Base-by-base conservation (phyloP, 305 asterid genomes). In the Coffea humblotiana region DNA sequence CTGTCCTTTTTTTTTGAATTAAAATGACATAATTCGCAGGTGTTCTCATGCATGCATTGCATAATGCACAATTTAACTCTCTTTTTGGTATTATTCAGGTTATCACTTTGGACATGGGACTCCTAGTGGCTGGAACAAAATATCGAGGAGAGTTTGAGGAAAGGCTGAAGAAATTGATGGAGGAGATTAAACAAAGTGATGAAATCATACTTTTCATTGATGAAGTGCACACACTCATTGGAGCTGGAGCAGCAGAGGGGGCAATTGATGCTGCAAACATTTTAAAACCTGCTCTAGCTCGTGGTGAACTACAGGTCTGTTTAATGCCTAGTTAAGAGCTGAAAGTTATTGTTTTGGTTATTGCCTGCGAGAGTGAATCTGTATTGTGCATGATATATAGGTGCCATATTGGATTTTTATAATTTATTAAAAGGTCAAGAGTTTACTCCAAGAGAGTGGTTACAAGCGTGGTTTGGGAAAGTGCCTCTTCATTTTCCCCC, bases 221-320 rank as follows among this genome's bases (percentile, higher is more conserved):
- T 85, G 99, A 96, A 88, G 98, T 96, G 81, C 99, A 94, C 88
- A 96, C 99, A 8, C 90, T 96, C 86, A 92, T 96, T 83, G 99
- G 99, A 75, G 99, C 98, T 10, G 99, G 99, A 86, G 99, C 99
- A 80, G 99, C 98, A 25, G 99, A 94, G 88, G 99, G 99, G 79
- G 99, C 99, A 45, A 96, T 96, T 76, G 97, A 94, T 85, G 99
- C 99, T 65, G 99, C 99, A 64, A 96, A 96, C 89, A 96, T 96
- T 80, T 88, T 96, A 90, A 96, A 94, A 85, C 98, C 98, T 80
- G 97, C 99, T 70, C 90, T 96, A 74, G 97, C 99, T 82, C 94
- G 98, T 47, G 98, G 99, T 86, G 99, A 95, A 91, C 85, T 95
- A 60, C 99, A 95, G 97, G 99, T 95, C 78, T 66, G 90, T 78